phyloP scores from a whole-genome alignment of 306 rosid genomes.

The Mucuna pruriens region DNA sequence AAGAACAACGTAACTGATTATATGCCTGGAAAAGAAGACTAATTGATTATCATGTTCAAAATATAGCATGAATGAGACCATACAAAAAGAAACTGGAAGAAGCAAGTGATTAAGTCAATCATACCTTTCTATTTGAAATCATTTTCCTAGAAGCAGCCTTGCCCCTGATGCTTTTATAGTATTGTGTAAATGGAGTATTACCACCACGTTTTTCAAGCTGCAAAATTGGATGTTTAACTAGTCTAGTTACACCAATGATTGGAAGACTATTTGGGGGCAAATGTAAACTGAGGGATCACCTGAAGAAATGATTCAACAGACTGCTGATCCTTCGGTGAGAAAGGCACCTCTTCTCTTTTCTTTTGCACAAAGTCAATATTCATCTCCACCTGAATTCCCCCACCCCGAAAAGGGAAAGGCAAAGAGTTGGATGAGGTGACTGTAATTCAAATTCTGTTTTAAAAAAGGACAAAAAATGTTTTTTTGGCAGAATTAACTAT shows the following conservation, averaged over 20 bases:
- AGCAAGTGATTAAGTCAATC: conserved; percentile 28
- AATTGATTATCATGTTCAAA: no score
- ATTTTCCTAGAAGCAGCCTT: conserved; percentile 74
- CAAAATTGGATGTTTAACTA: conserved; percentile 36
- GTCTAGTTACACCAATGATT: conserved; percentile 15
- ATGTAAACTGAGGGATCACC: conserved; percentile 51
- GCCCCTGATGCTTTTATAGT: conserved; percentile 77
- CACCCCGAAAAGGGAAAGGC: background rate
- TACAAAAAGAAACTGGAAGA: background rate
- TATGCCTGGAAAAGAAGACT: no score
- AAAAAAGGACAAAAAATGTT: conserved; percentile 7
- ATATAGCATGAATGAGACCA: background rate
- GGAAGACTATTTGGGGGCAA: background rate
- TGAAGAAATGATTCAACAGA: conserved; percentile 80
- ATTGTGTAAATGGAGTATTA: conserved; percentile 64
- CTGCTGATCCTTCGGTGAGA: conserved; percentile 86
- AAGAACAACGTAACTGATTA: no score
- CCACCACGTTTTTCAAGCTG: conserved; percentile 73
- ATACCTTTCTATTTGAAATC: conserved; percentile 66
- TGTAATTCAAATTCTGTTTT: background rate
- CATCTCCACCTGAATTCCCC: conserved; percentile 73
- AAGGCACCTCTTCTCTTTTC: conserved; percentile 80
- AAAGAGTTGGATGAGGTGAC: conserved; percentile 8
- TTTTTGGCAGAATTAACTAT: background rate
- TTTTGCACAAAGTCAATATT: conserved; percentile 73